Base-by-base conservation (phyloP, 1,284 basidiomycete species). In the Kalmanozyma brasiliensis region DNA sequence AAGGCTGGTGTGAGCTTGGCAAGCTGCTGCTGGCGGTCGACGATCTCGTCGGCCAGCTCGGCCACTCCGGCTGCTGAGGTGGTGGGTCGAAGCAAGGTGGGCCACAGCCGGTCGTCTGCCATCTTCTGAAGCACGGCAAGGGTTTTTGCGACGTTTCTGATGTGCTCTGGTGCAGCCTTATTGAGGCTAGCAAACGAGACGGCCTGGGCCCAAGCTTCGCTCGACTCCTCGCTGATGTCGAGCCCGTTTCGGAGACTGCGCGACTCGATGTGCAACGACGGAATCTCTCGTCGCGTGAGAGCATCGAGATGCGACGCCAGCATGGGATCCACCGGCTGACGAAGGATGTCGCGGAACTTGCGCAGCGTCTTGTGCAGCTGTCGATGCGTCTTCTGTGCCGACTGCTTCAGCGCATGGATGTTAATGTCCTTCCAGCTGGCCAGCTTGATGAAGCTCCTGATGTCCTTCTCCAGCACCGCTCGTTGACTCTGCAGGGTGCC, bases 391-490 rank as follows among this genome's bases (percentile, higher is more conserved):
- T 88, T 90, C 73, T 91, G 88, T 0, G 95, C 94, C 76, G 94
- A 98, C 65, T 91, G 89, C 82, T 91, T 92, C 67, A 99, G 86
- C 4, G 96, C 94, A 70, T 93, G 91, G 10, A 98, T 90, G 77
- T 98, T 99, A 79, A 95, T 86, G 80, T 99, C 96, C 82, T 92
- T 95, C 96, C 96, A 98, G 78, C 93, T 96, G 0, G 96, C 96
- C 35, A 99, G 86, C 82, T 93, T 94, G 85, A 98, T 91, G 79
- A 92, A 91, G 52, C 88, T 89, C 59, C 86, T 87, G 51, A 98
- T 87, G 51, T 95, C 91, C 74, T 89, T 90, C 83, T 97, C 93
- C 38, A 97, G 82, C 1, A 81, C 80, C 2, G 82, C 83, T 55
- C 89, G 88, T 81, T 93, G 89, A 9, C 85, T 83, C 4, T 80